phyloP scores from a whole-genome alignment of 108 stramenopile species.

The Skeletonema tropicum region DNA sequence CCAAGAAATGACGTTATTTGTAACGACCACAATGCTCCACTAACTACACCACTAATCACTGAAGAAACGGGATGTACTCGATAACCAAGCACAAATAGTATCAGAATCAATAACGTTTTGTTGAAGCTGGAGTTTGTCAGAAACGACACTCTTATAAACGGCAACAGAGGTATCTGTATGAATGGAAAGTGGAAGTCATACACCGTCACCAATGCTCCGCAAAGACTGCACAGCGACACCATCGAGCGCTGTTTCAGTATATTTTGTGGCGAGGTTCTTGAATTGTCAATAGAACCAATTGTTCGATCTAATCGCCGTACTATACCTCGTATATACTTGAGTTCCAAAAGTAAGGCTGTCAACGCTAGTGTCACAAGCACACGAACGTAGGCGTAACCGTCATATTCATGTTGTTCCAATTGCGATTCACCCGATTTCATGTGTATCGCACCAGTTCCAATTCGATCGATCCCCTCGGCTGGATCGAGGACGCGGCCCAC shows the following conservation, averaged over 20 bases:
- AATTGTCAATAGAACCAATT: constrained; percentile 22
- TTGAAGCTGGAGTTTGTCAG: constrained; percentile 38
- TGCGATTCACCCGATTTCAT: constrained; percentile 4
- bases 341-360: constrained; percentile 37
- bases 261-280: constrained; percentile 22
- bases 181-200: constrained; percentile 48
- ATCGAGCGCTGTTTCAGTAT: constrained; percentile 44
- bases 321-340: constrained; percentile 16
- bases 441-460: constrained; percentile 14
- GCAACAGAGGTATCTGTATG: constrained; percentile 47
- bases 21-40: constrained; percentile 52
- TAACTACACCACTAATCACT: constrained; percentile 39
- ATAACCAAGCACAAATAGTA: constrained; percentile 39
- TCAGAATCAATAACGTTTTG: constrained; percentile 22
- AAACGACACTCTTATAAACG: constrained; percentile 29
- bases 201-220: constrained; percentile 45
- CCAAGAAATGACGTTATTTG: constrained; percentile 57
- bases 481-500: constrained; percentile 20
- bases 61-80: constrained; percentile 48
- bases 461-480: background rate
- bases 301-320: constrained; percentile 19
- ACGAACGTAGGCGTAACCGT: constrained; percentile 24
- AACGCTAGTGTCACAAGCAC: constrained; percentile 33
- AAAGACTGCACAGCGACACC: constrained; percentile 46
- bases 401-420: background rate